Evolutionary conservation across 2,329 filamentous ascomycete genomes (phyloP).

Genomic region (Aspergillus awamori): DNA sequence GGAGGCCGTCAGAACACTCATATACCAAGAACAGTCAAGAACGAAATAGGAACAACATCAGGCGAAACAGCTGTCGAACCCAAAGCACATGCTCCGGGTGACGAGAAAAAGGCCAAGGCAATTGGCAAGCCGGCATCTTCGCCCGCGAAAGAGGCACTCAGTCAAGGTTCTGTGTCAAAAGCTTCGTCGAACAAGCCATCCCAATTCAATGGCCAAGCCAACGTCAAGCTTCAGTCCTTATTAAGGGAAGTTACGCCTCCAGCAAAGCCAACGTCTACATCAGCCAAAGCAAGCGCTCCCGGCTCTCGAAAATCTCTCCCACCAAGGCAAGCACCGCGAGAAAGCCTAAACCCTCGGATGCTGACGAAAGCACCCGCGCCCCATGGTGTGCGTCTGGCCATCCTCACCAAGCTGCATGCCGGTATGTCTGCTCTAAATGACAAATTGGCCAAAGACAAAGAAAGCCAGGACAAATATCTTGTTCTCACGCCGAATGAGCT

Average conservation of each 20-base stretch:
- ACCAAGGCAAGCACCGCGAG: constrained; percentile 40
- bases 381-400: constrained; percentile 44
- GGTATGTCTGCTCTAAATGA: constrained; percentile 48
- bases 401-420: constrained; percentile 49
- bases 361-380: constrained; percentile 47
- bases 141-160: neutral
- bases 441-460: constrained; percentile 36
- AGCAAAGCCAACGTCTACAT: constrained; percentile 14
- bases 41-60: neutral
- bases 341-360: constrained; percentile 51
- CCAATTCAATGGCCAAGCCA: constrained; percentile 16
- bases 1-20: constrained; percentile 22
- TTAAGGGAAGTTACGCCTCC: constrained; percentile 34
- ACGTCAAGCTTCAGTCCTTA: constrained; percentile 25
- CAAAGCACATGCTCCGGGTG: neutral
- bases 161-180: neutral
- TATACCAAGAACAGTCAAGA: neutral
- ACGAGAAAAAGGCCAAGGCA: neutral
- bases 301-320: constrained; percentile 18
- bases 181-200: constrained; percentile 16
- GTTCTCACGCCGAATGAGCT: constrained; percentile 49
- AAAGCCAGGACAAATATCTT: constrained; percentile 35
- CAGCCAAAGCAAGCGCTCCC: constrained; percentile 7
- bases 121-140: neutral
- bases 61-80: constrained; percentile 3